Evolutionary conservation across 805 yeast genomes (phyloP).

Genomic region (Crinitomyces ghanaensis): DNA sequence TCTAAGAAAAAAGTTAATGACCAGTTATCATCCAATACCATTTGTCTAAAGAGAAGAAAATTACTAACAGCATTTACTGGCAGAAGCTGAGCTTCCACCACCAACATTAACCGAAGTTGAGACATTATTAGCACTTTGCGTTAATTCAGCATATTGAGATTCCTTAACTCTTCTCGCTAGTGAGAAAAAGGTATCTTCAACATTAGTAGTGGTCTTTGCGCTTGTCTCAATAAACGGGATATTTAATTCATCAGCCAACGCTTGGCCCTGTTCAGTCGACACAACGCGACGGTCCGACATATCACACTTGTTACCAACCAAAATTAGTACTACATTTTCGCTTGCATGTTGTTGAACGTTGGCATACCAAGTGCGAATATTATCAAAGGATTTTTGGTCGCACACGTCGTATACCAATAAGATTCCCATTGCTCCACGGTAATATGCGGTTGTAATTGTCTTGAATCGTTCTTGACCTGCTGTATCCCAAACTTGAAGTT

Average conservation of each 20-base stretch:
- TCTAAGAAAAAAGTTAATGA: too few species aligned
- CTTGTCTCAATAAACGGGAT: constrained; percentile 92
- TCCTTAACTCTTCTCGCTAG: constrained; percentile 81
- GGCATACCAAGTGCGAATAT: constrained; percentile 88
- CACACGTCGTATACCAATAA: constrained; percentile 95
- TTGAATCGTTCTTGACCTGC: constrained; percentile 98
- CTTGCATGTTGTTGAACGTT: constrained; percentile 95
- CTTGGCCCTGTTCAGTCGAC: constrained; percentile 80
- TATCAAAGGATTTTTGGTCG: constrained; percentile 89
- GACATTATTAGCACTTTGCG: constrained; percentile 17
- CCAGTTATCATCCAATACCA: too few species aligned
- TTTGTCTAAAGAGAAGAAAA: too few species aligned
- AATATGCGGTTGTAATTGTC: constrained; percentile 95
- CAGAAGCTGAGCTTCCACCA: constrained; percentile 13
- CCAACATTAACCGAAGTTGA: constrained; percentile 23
- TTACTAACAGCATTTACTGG: constrained; percentile 25
- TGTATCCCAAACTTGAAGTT: constrained; percentile 97
- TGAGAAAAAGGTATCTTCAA: constrained; percentile 82
- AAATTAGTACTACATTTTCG: constrained; percentile 86
- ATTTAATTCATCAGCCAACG: constrained; percentile 73
- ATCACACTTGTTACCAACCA: constrained; percentile 95
- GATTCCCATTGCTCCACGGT: constrained; percentile 98
- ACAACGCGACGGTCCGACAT: constrained; percentile 82
- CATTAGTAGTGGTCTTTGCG: constrained; percentile 89
- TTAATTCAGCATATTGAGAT: constrained; percentile 41